Evolutionary conservation across 1,139 yeast species (phyloP), one percentile per base, ranked within the genome.

Genomic region (Taphrina communis): DNA sequence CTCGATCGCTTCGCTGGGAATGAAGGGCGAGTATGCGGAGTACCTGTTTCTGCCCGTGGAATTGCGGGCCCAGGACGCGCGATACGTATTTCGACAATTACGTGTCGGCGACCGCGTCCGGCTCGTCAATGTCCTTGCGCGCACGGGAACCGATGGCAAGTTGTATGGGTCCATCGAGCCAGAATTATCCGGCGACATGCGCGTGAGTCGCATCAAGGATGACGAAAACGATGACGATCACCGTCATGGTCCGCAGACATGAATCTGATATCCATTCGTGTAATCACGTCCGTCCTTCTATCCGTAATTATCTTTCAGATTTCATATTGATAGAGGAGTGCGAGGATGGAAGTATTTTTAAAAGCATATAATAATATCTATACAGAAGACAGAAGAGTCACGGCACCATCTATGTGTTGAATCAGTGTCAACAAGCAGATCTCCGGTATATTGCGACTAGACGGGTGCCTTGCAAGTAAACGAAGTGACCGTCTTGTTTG

Each of bases 391-490:
- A 25, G 31, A 25, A 25, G 31, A 25, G 31, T 4, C 4, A 2
- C 31, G 31, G 4, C 4, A 4, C 31, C 31, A 25, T 25, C 31
- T 4, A 25, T 4, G 31, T 25, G 2, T 25, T 25, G 31, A 2
- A 25, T 4, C 31, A 4, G 31, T 25, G 31, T 25, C 31, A 25
- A 25, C 31, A 25, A 25, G 31, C 17, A 25, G 31, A 25, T 2
- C 17, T 25, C 31, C 31, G 31, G 31, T 4, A 25, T 4, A 25
- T 25, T 25, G 31, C 31, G 2, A 21, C 55, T 50, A 35, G 41
- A 53, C 42, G 11, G 60, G 60, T 6, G 60, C 36, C 50, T 56
- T 56, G 50, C 60, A 56, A 14, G 21, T 31, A n/a, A 56, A 56
- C 1, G 60, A 56, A 53, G 42, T 38, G 36, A 14, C 25, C 12